Evolutionary conservation across 345 rosid species (phyloP).

Genomic region (Syzygium aromaticum): DNA sequence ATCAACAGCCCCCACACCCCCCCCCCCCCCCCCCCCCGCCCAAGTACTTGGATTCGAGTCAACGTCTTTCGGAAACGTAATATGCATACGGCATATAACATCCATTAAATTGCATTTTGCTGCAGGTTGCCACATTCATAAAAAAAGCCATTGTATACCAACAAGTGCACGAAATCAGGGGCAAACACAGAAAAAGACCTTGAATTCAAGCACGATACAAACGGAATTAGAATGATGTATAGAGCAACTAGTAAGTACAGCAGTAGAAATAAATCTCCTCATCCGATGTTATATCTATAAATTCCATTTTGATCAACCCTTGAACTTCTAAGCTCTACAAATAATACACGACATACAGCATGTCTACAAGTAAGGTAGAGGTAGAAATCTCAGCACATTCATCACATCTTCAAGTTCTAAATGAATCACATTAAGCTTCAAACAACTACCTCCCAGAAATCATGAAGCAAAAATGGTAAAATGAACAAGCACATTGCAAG

Average conservation of each 20-base stretch:
- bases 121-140: background rate
- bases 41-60: background rate
- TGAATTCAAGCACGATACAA: background rate
- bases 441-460: background rate
- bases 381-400: background rate
- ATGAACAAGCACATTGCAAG: background rate
- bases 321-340: background rate
- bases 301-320: background rate
- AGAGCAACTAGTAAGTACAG: background rate
- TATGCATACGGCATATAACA: background rate
- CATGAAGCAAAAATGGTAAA: background rate
- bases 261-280: background rate
- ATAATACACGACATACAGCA: background rate
- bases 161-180: background rate
- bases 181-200: background rate
- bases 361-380: background rate
- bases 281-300: background rate
- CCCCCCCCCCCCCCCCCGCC: background rate
- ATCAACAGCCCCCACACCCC: too few species aligned
- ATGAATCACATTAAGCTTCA: background rate
- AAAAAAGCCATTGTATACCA: background rate
- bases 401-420: background rate
- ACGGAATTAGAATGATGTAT: background rate
- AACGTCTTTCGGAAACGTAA: background rate
- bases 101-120: background rate